phyloP scores from a whole-genome alignment of 2,329 filamentous ascomycete species.

The Rhinocladiella similis region DNA sequence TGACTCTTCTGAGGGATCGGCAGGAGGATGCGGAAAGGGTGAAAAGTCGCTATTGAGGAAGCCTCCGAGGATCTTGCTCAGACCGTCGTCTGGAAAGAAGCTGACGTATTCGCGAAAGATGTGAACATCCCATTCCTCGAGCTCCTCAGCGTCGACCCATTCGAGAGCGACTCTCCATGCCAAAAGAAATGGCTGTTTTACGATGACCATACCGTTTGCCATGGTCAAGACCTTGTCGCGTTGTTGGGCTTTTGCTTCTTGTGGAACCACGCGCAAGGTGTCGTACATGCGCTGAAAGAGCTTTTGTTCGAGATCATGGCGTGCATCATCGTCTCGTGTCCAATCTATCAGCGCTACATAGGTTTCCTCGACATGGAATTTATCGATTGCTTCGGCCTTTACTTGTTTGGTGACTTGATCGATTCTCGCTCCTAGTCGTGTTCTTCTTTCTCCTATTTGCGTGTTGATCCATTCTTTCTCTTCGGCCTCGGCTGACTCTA shows the following conservation, averaged over 20 bases:
- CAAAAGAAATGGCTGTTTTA: slow-evolving; percentile 83
- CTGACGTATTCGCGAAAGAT: slow-evolving; percentile 77
- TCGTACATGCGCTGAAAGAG: slow-evolving; percentile 80
- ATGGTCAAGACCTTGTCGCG: slow-evolving; percentile 71
- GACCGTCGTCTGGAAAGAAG: slow-evolving; percentile 80
- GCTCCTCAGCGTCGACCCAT: slow-evolving; percentile 76
- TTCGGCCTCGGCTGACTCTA: slow-evolving; percentile 78
- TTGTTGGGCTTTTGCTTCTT: slow-evolving; percentile 68
- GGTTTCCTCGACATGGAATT: slow-evolving; percentile 75
- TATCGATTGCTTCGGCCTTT: slow-evolving; percentile 76
- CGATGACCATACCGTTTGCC: slow-evolving; percentile 91
- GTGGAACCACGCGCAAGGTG: slow-evolving; percentile 66
- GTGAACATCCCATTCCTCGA: slow-evolving; percentile 74
- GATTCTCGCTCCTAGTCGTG: slow-evolving; percentile 79
- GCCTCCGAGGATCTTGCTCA: slow-evolving; percentile 77
- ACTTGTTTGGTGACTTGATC: slow-evolving; percentile 83
- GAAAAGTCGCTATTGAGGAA: slow-evolving; percentile 83
- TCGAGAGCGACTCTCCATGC: slow-evolving; percentile 92
- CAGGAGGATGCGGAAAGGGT: slow-evolving; percentile 62
- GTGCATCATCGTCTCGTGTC: slow-evolving; percentile 80
- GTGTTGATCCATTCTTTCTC: slow-evolving; percentile 89
- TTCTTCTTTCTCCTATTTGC: slow-evolving; percentile 84
- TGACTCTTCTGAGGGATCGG: slow-evolving; percentile 44
- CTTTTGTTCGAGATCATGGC: slow-evolving; percentile 87
- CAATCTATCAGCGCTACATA: slow-evolving; percentile 87